These are phyloP conservation scores for Neonectria sp. DNA, from an alignment of 2,329 filamentous ascomycete species.

Conservation along the genomic window DNA sequence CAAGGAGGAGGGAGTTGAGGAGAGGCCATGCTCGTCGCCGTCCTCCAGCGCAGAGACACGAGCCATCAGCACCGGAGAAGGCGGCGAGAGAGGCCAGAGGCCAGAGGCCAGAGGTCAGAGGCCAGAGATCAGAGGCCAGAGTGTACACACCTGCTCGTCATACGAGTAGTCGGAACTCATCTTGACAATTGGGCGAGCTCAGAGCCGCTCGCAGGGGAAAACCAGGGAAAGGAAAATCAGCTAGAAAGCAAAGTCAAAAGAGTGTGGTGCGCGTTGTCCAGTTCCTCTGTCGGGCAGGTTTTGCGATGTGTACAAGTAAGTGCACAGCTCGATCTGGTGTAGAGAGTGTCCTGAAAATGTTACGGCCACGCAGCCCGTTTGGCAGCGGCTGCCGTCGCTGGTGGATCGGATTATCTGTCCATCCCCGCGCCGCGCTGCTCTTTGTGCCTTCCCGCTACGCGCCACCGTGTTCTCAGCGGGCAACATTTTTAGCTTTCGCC, in stretches of 20 bases:
- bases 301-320: conserved; percentile 33
- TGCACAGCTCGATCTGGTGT: conserved; percentile 33
- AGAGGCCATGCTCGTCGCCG: background rate
- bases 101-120: no score
- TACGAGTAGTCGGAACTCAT: conserved; percentile 98
- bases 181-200: conserved; percentile 61
- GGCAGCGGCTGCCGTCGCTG: conserved; percentile 1
- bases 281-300: conserved; percentile 6
- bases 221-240: conserved; percentile 16
- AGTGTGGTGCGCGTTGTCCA: conserved; percentile 17
- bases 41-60: conserved; percentile 15
- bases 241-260: conserved; percentile 30
- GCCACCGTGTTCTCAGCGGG: conserved; percentile 54
- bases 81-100: background rate
- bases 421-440: conserved; percentile 38
- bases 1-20: background rate
- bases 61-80: background rate
- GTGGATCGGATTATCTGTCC: conserved; percentile 53
- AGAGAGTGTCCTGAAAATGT: conserved; percentile 46
- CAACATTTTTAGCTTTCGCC: conserved; percentile 14
- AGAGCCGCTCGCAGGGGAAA: conserved; percentile 48
- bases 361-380: conserved; percentile 50
- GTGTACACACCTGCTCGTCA: conserved; percentile 83
- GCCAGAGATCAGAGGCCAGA: background rate
- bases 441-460: conserved; percentile 36